Base-by-base conservation (phyloP, 805 yeast genomes). In the Ogataea degrootiae region DNA sequence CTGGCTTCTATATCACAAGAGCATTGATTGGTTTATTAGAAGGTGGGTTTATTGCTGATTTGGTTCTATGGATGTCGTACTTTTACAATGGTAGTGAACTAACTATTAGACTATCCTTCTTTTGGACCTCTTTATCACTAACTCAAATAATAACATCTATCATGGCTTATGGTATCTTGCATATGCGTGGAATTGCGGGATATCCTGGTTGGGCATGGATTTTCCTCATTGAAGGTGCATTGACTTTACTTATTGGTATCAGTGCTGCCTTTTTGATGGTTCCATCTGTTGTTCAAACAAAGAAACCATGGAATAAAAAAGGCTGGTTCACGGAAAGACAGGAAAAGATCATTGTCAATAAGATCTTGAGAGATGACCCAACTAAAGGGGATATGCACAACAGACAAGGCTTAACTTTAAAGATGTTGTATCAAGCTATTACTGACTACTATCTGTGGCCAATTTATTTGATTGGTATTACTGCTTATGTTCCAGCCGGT, bases 21-120 rank as follows among this genome's bases (percentile, higher is more conserved):
- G 75, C 75, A 0, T 66, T 80, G 5, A 57, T 81, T 38, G 88
- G 85, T 1, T 56, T 74, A 4, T 61, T 78, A n/a, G 83, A 83
- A 60, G 88, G 88, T 47, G 88, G 89, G 0, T 82, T 82, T 50
- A 82, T 85, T 45, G 83, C 85, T 34, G 88, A 83, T 55, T 65
- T 77, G 34, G 73, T 78, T 46, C 64, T 83, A 42, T 84, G 84
- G 80, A 66, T 84, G 62, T 76, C 84, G 1, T 84, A 82, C 62
- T 84, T 83, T 64, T 85, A 77, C 66, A 83, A 79, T 9, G 59
- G 76, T 29, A 61, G 69, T 29, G 89, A 85, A 61, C 68, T 84
- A 17, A 72, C 85, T 1, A 61, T 79, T 22, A 68, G 89, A 46
- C 65, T 83, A 29, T 75, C 85, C 0, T 72, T 73, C 55, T 82